Evolutionary conservation across 768 basidiomycete species (phyloP).

Genomic region (Leccinum obscurum): DNA sequence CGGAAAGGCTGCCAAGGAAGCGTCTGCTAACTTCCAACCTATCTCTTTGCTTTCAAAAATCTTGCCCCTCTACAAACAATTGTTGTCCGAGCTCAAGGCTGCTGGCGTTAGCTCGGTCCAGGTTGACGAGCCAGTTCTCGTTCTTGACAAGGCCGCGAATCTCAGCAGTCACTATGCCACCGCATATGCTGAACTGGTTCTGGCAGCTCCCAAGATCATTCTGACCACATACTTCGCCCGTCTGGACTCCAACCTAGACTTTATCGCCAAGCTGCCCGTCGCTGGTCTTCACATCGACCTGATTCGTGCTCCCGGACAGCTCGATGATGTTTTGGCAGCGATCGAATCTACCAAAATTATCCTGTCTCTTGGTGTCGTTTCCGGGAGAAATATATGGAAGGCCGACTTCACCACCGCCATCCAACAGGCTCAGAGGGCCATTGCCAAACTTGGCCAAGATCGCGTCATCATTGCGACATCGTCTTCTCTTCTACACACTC

Average conservation of each 20-base stretch:
- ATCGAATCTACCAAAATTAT: conserved; percentile 79
- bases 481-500: conserved; percentile 97
- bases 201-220: conserved; percentile 87
- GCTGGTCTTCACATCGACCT: conserved; percentile 96
- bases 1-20: conserved; percentile 87
- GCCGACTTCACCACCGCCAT: conserved; percentile 84
- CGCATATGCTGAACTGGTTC: conserved; percentile 78
- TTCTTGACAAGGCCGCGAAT: conserved; percentile 78
- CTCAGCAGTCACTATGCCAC: conserved; percentile 78
- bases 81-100: conserved; percentile 86
- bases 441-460: conserved; percentile 78
- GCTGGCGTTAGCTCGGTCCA: conserved; percentile 96
- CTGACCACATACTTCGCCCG: conserved; percentile 97
- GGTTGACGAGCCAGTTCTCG: conserved; percentile 95
- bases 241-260: conserved; percentile 88
- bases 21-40: conserved; percentile 82
- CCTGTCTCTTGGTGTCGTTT: conserved; percentile 93
- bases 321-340: conserved; percentile 77
- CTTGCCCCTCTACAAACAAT: conserved; percentile 87
- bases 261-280: conserved; percentile 88
- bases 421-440: conserved; percentile 79
- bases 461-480: conserved; percentile 95
- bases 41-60: conserved; percentile 88
- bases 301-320: conserved; percentile 88
- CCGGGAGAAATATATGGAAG: conserved; percentile 99